Conservation (phyloP, 2,329 filamentous ascomycete species). For the Rhinocladiella similis region DNA sequence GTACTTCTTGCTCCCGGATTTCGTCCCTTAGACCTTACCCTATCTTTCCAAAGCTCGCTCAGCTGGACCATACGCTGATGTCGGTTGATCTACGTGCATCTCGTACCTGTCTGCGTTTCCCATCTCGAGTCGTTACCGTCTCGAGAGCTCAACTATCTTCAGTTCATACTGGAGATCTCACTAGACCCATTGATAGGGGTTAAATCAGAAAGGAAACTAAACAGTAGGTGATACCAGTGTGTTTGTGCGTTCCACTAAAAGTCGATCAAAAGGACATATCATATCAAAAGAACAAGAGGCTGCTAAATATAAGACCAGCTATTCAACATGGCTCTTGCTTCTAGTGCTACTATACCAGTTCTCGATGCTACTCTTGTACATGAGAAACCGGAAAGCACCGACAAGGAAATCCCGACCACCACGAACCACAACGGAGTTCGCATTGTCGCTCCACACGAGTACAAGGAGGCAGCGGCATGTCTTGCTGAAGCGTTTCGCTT, state of each 20-base stretch:
- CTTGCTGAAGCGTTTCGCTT: constrained; percentile 76
- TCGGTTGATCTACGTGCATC: constrained; percentile 59
- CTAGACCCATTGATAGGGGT: constrained; percentile 45
- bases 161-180: constrained; percentile 56
- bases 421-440: constrained; percentile 61
- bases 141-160: constrained; percentile 58
- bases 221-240: constrained; percentile 26
- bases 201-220: constrained; percentile 20
- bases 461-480: constrained; percentile 68
- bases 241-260: constrained; percentile 21
- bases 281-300: constrained; percentile 8
- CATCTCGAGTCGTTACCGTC: constrained; percentile 56
- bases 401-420: constrained; percentile 14
- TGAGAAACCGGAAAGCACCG: constrained; percentile 26
- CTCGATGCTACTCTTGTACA: constrained; percentile 26
- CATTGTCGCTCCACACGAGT: constrained; percentile 64
- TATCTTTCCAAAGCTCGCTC: constrained; percentile 3
- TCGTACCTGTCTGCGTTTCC: constrained; percentile 55
- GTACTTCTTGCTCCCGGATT: background rate
- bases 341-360: constrained; percentile 22
- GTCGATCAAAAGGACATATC: constrained; percentile 3
- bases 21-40: background rate
- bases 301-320: constrained; percentile 13
- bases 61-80: constrained; percentile 43
- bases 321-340: constrained; percentile 28